A percentile compares a stretch with the other conserved stretches of the same genome.
These are phyloP conservation scores for Spiraea crenata DNA, from an alignment of 331 rosid genomes.

Conservation along the genomic window DNA sequence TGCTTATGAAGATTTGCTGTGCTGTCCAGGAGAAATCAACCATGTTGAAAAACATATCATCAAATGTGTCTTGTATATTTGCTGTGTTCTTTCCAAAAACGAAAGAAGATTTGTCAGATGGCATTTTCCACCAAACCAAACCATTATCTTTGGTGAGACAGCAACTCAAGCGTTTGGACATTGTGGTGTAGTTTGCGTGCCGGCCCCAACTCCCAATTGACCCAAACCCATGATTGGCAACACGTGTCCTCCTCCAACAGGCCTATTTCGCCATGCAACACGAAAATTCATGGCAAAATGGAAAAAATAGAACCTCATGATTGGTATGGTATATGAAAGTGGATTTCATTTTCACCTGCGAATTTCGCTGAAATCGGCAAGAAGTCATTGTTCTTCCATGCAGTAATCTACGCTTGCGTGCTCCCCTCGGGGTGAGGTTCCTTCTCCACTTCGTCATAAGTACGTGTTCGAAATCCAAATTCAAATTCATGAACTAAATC, in stretches of 20 bases:
- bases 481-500: too few relatives aligned
- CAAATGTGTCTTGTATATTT: neutral
- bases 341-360: too few relatives aligned
- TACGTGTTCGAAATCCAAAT: too few relatives aligned
- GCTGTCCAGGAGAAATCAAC: neutral
- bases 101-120: neutral
- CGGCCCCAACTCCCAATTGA: neutral
- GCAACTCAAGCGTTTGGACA: neutral
- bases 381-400: too few relatives aligned
- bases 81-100: neutral
- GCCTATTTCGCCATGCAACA: neutral
- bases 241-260: conserved; percentile 2
- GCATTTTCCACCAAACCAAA: neutral
- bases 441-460: too few relatives aligned
- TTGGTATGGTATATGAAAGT: too few relatives aligned
- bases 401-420: too few relatives aligned
- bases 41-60: neutral
- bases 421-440: too few relatives aligned
- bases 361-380: too few relatives aligned
- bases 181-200: neutral
- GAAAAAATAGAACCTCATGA: conserved; percentile 1
- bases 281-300: conserved; percentile 15
- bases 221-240: neutral
- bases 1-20: too few relatives aligned
- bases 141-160: neutral